These are phyloP conservation scores for Mortierella antarctica DNA, from an alignment of 192 early-diverging fungal species.

Conservation along the genomic window DNA sequence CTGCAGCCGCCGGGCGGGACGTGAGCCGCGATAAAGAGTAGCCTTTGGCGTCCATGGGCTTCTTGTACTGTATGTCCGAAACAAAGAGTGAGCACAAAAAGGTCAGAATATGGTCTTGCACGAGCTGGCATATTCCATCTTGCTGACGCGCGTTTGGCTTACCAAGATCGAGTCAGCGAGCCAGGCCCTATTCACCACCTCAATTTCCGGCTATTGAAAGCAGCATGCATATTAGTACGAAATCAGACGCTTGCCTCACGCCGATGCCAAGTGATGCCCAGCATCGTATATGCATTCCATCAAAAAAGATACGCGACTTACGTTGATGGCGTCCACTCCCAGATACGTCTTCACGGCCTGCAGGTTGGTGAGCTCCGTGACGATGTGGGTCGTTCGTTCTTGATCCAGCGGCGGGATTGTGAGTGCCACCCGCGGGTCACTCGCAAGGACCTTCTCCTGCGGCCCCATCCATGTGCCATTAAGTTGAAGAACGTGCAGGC, in stretches of 20 bases:
- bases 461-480: slow-evolving; percentile 36
- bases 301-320: neutral
- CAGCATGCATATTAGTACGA: neutral
- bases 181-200: neutral
- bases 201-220: neutral
- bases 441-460: slow-evolving; percentile 14
- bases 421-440: slow-evolving; percentile 7
- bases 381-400: slow-evolving; percentile 41
- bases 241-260: neutral
- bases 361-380: slow-evolving; percentile 18
- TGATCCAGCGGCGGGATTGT: slow-evolving; percentile 17
- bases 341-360: slow-evolving; percentile 21
- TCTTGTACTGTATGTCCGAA: slow-evolving; percentile 15
- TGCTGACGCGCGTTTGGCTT: neutral
- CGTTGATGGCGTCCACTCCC: slow-evolving; percentile 16
- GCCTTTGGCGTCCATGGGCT: slow-evolving; percentile 17
- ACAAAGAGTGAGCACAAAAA: neutral
- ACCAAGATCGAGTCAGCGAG: no score
- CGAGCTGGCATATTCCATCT: neutral
- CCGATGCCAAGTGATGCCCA: neutral
- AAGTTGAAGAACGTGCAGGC: slow-evolving; percentile 13
- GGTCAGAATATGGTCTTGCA: no score
- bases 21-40: slow-evolving; percentile 1
- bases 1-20: neutral
- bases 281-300: neutral